phyloP scores from a whole-genome alignment of 2,329 filamentous ascomycete genomes.

The Pyrenochaeta sp. region DNA sequence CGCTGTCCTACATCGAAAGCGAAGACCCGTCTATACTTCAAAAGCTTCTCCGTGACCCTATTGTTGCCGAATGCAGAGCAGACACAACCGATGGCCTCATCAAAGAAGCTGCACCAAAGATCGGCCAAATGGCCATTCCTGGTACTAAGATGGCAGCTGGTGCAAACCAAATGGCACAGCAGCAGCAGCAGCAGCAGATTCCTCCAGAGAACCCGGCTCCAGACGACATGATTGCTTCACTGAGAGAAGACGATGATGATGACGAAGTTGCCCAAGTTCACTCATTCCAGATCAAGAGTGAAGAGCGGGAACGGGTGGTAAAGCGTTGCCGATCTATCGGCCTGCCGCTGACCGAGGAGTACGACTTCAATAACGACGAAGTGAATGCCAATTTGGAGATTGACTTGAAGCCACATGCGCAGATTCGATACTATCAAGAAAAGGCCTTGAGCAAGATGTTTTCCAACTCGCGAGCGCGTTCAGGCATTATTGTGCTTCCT shows the following conservation, averaged over 20 bases:
- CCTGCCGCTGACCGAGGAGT: constrained; percentile 91
- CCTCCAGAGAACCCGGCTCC: constrained; percentile 39
- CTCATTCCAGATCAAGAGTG: constrained; percentile 87
- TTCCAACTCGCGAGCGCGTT: constrained; percentile 95
- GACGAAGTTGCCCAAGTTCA: constrained; percentile 89
- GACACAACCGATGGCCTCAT: constrained; percentile 78
- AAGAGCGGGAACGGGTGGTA: constrained; percentile 84
- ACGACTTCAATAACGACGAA: constrained; percentile 93
- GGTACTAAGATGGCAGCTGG: constrained; percentile 94
- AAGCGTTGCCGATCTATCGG: constrained; percentile 88
- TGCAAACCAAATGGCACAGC: constrained; percentile 71
- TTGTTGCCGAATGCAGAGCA: constrained; percentile 81
- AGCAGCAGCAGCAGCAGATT: constrained; percentile 40
- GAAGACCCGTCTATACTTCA: constrained; percentile 87
- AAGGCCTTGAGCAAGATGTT: constrained; percentile 99
- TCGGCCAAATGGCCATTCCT: constrained; percentile 88
- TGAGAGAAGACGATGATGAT: constrained; percentile 77
- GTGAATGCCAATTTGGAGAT: constrained; percentile 92
- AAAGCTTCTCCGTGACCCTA: constrained; percentile 81
- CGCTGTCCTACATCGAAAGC: constrained; percentile 92
- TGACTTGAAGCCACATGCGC: constrained; percentile 85
- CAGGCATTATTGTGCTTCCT: constrained; percentile 94
- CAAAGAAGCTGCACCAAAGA: constrained; percentile 82
- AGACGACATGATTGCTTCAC: constrained; percentile 72
- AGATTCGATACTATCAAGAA: constrained; percentile 95